Evolutionary conservation across 805 yeast species (phyloP), one percentile per base, ranked within the genome.

Genomic region (Starmerella floris): DNA sequence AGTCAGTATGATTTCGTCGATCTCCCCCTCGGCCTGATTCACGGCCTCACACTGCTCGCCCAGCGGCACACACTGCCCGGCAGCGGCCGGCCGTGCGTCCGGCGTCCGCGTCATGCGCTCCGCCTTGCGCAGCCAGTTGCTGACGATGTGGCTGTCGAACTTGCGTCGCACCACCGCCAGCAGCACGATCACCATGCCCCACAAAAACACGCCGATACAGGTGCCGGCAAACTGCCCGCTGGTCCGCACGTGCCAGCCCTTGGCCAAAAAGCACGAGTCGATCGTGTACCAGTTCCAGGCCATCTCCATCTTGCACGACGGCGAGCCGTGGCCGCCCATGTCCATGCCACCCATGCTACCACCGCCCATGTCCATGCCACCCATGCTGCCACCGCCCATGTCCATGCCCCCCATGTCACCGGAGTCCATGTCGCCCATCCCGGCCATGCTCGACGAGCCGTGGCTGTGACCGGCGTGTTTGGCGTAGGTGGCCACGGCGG

Each of bases 261-360:
- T 63, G 6, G 82, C 68, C 46, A 79, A 65, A 54, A 78, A 78
- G 56, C 83, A 79, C 4, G 77, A 62, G 50, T 78, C 77, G 23
- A 77, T 66, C 0, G 81, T 76, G 51, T 74, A 64, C 83, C 84
- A 78, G 56, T 78, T 79, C 83, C 84, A 79, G 46, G 74, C 58
- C 84, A 78, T 78, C 23, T 56, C 47, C 46, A 66, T 61, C 27
- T 60, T 50, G 47, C 69, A 66, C 19, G 22, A 15, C 17, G 6
- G 17, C 5, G 17, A 11, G 8, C 4, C 5, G 13, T 22, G 20
- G 8, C 6, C 17, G 17, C 50, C 32, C 22, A 41, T 42, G n/a
- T 37, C 33, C 35, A 50, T 40, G 39, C 42, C 42, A 21, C 35
- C 43, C 51, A 40, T 43, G 9, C 47, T 43, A 21, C 49, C 43